phyloP scores from a whole-genome alignment of 2,329 filamentous ascomycete genomes.

The Balansia obtecta region DNA sequence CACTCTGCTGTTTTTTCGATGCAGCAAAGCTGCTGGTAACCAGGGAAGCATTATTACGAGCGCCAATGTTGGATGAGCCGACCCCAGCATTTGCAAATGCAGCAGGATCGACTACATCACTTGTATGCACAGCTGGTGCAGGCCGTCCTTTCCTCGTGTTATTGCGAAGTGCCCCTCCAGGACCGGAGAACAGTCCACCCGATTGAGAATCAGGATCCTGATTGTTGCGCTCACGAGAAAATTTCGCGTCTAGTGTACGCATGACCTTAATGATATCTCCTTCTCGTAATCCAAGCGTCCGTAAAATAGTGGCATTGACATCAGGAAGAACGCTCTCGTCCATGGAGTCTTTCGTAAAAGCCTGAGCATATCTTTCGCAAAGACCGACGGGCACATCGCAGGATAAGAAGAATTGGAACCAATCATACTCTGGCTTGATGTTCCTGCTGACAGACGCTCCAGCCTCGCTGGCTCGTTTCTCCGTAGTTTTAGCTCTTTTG shows the following conservation, averaged over 20 bases:
- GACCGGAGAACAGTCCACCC: conserved; percentile 76
- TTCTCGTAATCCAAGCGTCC: conserved; percentile 86
- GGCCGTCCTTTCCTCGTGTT: conserved; percentile 90
- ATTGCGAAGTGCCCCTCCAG: conserved; percentile 81
- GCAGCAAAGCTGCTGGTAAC: conserved; percentile 15
- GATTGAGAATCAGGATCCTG: conserved; percentile 46
- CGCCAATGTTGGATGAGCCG: conserved; percentile 11
- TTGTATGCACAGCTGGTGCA: conserved; percentile 73
- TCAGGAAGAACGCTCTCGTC: conserved; percentile 86
- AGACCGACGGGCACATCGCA: conserved; percentile 87
- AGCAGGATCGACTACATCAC: conserved; percentile 76
- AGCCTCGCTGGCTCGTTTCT: conserved; percentile 24
- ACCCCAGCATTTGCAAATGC: conserved; percentile 56
- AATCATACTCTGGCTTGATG: conserved; percentile 74
- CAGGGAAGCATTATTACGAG: conserved; percentile 13
- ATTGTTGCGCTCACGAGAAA: conserved; percentile 44
- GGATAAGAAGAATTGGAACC: conserved; percentile 96
- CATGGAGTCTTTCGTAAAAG: conserved; percentile 87
- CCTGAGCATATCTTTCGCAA: conserved; percentile 86
- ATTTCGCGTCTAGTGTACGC: conserved; percentile 75
- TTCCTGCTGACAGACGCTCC: conserved; percentile 51
- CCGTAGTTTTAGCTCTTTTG: conserved; percentile 36
- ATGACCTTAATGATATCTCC: conserved; percentile 95
- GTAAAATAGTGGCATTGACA: conserved; percentile 69
- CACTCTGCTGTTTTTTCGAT: conserved; percentile 25